A percentile compares a stretch with the other conserved stretches of the same genome.
phyloP scores from a whole-genome alignment of 176 grass and related monocot species.

The Raddia guianensis region DNA sequence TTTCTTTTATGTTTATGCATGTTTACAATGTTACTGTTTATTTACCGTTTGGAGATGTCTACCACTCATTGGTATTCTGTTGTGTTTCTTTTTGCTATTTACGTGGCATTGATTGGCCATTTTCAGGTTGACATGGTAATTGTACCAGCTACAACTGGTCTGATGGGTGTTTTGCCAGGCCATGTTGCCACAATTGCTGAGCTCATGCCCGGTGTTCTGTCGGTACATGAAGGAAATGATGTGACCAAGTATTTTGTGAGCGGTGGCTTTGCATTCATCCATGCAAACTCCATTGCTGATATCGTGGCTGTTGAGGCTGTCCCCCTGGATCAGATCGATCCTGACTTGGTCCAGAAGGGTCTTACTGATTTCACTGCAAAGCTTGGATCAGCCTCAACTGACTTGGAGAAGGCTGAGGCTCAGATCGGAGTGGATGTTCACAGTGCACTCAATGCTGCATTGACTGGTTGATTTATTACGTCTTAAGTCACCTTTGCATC shows the following conservation, averaged over 20 bases:
- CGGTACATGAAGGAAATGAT: conserved; percentile 89
- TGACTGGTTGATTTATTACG: conserved; percentile 57
- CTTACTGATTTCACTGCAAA: conserved; percentile 91
- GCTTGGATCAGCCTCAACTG: conserved; percentile 77
- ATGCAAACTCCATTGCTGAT: conserved; percentile 95
- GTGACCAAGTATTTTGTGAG: conserved; percentile 94
- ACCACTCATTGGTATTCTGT: background rate
- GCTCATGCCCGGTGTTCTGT: conserved; percentile 89
- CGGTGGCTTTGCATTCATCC: conserved; percentile 95
- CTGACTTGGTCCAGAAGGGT: conserved; percentile 75
- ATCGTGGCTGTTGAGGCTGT: conserved; percentile 91
- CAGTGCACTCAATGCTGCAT: conserved; percentile 93
- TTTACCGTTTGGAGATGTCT: background rate
- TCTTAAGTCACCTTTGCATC: conserved; percentile 51
- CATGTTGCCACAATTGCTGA: conserved; percentile 94
- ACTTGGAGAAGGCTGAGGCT: conserved; percentile 93
- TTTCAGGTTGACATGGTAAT: conserved; percentile 97
- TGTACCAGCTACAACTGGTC: conserved; percentile 89
- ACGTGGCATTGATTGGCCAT: background rate
- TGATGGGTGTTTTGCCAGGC: conserved; percentile 97
- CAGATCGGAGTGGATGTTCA: conserved; percentile 97
- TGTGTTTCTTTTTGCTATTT: conserved; percentile 13
- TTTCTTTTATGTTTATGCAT: background rate
- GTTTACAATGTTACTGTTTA: background rate
- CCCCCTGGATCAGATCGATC: conserved; percentile 77